phyloP scores from a whole-genome alignment of 2,329 filamentous ascomycete genomes.

The Fonsecaea erecta region DNA sequence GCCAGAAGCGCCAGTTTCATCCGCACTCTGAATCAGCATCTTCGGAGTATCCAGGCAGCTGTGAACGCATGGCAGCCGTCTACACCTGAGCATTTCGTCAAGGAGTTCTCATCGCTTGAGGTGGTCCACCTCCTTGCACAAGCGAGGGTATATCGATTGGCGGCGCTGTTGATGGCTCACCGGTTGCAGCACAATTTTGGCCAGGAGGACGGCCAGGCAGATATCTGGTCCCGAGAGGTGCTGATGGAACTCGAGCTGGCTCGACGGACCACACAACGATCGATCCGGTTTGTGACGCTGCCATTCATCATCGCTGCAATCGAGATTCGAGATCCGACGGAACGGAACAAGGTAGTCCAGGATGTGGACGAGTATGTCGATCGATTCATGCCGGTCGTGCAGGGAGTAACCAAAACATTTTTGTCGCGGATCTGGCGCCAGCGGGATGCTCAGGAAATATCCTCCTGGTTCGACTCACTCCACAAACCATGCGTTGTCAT shows the following conservation, averaged over 20 bases:
- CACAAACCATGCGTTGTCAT: constrained; percentile 22
- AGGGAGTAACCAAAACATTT: constrained; percentile 20
- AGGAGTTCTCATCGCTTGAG: constrained; percentile 15
- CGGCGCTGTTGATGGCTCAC: constrained; percentile 21
- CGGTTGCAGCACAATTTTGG: constrained; percentile 21
- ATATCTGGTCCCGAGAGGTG: constrained; percentile 23
- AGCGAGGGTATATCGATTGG: constrained; percentile 24
- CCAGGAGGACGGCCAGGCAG: constrained; percentile 15
- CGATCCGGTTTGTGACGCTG: constrained; percentile 21
- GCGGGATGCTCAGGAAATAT: constrained; percentile 11
- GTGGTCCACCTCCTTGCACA: constrained; percentile 23
- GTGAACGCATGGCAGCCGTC: constrained; percentile 20
- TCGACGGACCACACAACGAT: constrained; percentile 3
- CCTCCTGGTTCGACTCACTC: constrained; percentile 24
- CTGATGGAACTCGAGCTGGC: constrained; percentile 22
- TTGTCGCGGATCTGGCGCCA: constrained; percentile 21
- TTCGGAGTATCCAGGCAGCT: constrained; percentile 12
- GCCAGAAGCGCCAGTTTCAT: constrained; percentile 1
- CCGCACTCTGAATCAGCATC: constrained; percentile 4
- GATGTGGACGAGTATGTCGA: constrained; percentile 26
- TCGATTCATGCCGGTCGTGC: constrained; percentile 23
- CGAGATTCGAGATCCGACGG: constrained; percentile 18
- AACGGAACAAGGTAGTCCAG: constrained; percentile 12
- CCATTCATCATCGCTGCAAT: constrained; percentile 22
- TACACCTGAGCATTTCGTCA: constrained; percentile 14